Evolutionary conservation across 768 basidiomycete genomes (phyloP), one percentile per base, ranked within the genome.

Genomic region (Lentinula aciculospora): DNA sequence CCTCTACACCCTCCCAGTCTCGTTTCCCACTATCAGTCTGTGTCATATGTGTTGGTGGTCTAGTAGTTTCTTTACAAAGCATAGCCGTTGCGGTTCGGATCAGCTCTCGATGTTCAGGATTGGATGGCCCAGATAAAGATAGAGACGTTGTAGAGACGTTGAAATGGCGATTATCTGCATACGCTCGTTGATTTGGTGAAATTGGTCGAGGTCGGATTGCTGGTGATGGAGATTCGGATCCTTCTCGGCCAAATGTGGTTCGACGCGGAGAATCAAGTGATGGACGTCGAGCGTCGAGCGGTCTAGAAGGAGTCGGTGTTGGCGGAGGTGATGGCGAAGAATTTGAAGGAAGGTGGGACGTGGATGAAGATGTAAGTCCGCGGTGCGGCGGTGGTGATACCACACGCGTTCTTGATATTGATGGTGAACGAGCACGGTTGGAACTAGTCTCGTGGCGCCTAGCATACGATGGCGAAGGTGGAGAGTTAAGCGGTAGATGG

Each of bases 1-100:
- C 71, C 69, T 93, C 89, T 6, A 92, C 88, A 66, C 88, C 88
- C 58, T 86, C 86, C 81, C 84, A 88, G 56, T 89, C 86, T 64
- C 72, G 76, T 44, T 74, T 61, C 25, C 78, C 80, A 36, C 76
- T 62, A 23, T 82, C 79, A 4, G 72, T 75, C 53, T 77, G 79
- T 53, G 71, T 76, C 68, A 82, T 69, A 61, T 85, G 80, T 1
- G 72, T 64, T n/a, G 87, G 82, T 10, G 86, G 81, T 63, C 80
- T 80, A 39, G 81, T 68, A 63, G 87, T 75, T 67, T 89, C 87
- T 63, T 78, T 85, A 68, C 85, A 86, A 23, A 92, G 70, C 66
- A 87, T 66, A 0, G 81, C 77, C 3, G 79, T 79, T 4, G 90
- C 88, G 0, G 75, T 72, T 37, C 89, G 81, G 54, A 92, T 78